Evolutionary conservation across 2,329 filamentous ascomycete species (phyloP), one percentile per base, ranked within the genome.

Genomic region (Massarina eburnea): DNA sequence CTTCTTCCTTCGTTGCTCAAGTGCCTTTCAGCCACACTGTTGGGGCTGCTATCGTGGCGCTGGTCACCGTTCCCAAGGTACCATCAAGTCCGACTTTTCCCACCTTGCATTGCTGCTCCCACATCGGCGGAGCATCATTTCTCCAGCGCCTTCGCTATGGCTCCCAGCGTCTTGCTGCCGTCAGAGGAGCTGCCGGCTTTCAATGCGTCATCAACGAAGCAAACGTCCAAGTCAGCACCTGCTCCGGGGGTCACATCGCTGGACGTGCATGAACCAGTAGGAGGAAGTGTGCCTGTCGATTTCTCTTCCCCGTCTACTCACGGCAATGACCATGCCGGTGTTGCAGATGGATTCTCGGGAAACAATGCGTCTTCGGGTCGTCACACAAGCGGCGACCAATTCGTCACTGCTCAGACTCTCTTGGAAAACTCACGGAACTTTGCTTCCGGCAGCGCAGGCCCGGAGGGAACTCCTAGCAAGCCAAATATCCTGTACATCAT

Each of bases 401-500:
- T 65, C 39, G 45, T 67, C 32, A 58, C 61, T 41, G 53, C 61
- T 39, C 56, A 68, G 34, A 55, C 57, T 48, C 54, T 67, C 22
- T 54, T 49, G 37, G 46, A 59, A 27, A 55, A 61, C 36, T 64
- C 64, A 12, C 46, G 45, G 43, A 58, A 55, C 37, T 62, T 59
- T 45, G 64, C 57, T 7, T 53, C 58, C 9, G 53, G 53, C 12
- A 37, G 40, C 14, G 43, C 50, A 7, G 41, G 27, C 20, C 34
- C 49, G 8, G 43, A 54, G 24, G 49, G 47, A 18, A 20, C 45
- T 15, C 32, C 53, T 6, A 66, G 58, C 39, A 80, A 79, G 67
- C 87, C 87, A 50, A 91, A 91, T 71, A 88, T 92, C 57, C 78
- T 91, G 37, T 96, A 94, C 77, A 95, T 96, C 75, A 96, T 96